Conservation (phyloP, 83 land plant species). For the Larix sibirica region DNA sequence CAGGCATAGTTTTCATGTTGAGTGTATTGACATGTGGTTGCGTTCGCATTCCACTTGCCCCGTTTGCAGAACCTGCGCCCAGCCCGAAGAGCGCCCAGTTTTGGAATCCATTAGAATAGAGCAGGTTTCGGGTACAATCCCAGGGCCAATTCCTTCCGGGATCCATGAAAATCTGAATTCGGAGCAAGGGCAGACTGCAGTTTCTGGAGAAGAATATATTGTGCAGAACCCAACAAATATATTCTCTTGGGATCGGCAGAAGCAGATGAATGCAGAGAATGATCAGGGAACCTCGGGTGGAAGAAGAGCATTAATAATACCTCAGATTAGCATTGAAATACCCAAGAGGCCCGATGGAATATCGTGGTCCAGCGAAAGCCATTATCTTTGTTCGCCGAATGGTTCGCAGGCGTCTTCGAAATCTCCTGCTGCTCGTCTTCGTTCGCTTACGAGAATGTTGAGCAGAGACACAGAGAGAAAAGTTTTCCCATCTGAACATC, state of each 20-base stretch:
- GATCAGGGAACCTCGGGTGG: too few species aligned
- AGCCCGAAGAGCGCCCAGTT: neutral
- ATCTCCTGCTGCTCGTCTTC: neutral
- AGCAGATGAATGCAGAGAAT: too few species aligned
- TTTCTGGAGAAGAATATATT: neutral
- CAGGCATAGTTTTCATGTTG: slow-evolving; percentile 40
- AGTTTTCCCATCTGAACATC: neutral
- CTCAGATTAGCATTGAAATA: too few species aligned
- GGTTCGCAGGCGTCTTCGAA: too few species aligned
- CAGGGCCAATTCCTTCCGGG: neutral
- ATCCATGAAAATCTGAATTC: neutral
- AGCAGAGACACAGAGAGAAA: slow-evolving; percentile 15
- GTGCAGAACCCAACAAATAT: too few species aligned
- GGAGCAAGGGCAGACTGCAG: neutral
- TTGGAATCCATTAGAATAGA: neutral
- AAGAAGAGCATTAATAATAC: too few species aligned
- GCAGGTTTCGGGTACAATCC: neutral
- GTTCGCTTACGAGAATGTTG: slow-evolving; percentile 9
- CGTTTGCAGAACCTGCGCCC: slow-evolving; percentile 31
- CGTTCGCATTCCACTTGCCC: slow-evolving; percentile 46
- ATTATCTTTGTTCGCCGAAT: too few species aligned
- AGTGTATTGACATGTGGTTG: slow-evolving; percentile 56
- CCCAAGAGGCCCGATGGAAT: too few species aligned
- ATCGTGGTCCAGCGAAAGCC: too few species aligned
- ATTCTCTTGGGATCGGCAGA: too few species aligned